These are phyloP conservation scores for Hyphopichia homilentoma DNA, from an alignment of 805 yeast genomes.

Conservation along the genomic window DNA sequence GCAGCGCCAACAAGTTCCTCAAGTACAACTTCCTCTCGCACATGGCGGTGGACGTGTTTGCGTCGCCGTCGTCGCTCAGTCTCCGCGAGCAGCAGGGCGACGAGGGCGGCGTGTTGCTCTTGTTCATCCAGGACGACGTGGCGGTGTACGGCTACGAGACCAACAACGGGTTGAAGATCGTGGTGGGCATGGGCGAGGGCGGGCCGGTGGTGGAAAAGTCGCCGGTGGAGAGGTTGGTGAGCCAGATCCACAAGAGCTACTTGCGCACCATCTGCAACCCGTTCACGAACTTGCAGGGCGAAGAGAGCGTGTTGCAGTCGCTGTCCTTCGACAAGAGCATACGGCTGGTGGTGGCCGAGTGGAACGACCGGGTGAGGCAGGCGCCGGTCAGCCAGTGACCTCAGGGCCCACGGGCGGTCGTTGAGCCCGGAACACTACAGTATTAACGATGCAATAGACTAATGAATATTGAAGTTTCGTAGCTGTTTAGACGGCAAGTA, in stretches of 20 bases:
- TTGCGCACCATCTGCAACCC: conserved; percentile 60
- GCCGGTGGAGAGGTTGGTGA: conserved; percentile 16
- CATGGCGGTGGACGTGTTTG: conserved; percentile 68
- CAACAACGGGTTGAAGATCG: conserved; percentile 62
- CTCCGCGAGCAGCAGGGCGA: conserved; percentile 34
- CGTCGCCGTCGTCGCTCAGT: conserved; percentile 45
- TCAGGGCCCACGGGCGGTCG: too few species aligned
- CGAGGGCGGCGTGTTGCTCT: conserved; percentile 32
- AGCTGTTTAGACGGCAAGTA: too few species aligned
- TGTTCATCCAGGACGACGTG: conserved; percentile 65
- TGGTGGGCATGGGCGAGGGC: conserved; percentile 43
- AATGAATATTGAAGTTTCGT: too few species aligned
- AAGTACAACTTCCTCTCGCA: conserved; percentile 71
- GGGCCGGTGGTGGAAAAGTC: neutral
- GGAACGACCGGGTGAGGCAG: too few species aligned
- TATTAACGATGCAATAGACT: too few species aligned
- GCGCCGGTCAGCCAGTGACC: too few species aligned
- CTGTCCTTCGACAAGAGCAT: conserved; percentile 28
- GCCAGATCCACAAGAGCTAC: conserved; percentile 50
- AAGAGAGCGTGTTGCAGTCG: conserved; percentile 25
- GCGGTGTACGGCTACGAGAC: conserved; percentile 68
- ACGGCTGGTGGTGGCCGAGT: conserved; percentile 19
- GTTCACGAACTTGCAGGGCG: conserved; percentile 31
- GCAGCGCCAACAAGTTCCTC: conserved; percentile 42
- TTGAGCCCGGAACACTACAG: too few species aligned